phyloP scores from a whole-genome alignment of 2,329 filamentous ascomycete genomes.

The Pestalotiopsis sp. region DNA sequence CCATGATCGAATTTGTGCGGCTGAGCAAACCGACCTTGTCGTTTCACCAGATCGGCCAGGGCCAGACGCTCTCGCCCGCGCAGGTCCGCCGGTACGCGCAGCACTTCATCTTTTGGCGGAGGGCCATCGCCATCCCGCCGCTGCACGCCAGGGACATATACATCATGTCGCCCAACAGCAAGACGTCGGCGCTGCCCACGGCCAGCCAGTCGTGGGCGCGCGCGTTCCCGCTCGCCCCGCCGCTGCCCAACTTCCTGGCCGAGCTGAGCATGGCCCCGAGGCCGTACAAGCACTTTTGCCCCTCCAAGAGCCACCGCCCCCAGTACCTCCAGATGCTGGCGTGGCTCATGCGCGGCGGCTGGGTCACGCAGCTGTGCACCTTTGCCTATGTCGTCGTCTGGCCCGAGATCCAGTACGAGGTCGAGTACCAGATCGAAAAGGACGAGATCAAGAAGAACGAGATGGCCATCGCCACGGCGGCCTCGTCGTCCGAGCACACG shows the following conservation, averaged over 20 bases:
- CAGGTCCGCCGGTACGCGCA: constrained; percentile 87
- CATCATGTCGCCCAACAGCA: constrained; percentile 87
- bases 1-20: constrained; percentile 80
- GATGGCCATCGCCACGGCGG: constrained; percentile 12
- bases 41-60: constrained; percentile 72
- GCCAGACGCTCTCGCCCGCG: constrained; percentile 72
- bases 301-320: constrained; percentile 83
- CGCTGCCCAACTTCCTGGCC: constrained; percentile 84
- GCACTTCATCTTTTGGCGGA: constrained; percentile 95
- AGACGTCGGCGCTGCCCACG: constrained; percentile 69
- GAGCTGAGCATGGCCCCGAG: constrained; percentile 79
- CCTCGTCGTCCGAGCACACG: not conserved
- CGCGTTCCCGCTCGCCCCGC: constrained; percentile 81
- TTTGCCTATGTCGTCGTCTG: constrained; percentile 88
- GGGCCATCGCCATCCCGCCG: constrained; percentile 87
- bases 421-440: constrained; percentile 71
- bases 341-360: constrained; percentile 89
- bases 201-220: constrained; percentile 75
- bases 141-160: constrained; percentile 90
- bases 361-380: constrained; percentile 91
- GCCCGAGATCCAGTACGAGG: constrained; percentile 80
- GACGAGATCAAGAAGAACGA: constrained; percentile 50
- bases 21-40: constrained; percentile 71
- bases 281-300: constrained; percentile 82
- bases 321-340: constrained; percentile 90